phyloP scores from a whole-genome alignment of 768 basidiomycete genomes.

The Pleurotus cornucopiae region DNA sequence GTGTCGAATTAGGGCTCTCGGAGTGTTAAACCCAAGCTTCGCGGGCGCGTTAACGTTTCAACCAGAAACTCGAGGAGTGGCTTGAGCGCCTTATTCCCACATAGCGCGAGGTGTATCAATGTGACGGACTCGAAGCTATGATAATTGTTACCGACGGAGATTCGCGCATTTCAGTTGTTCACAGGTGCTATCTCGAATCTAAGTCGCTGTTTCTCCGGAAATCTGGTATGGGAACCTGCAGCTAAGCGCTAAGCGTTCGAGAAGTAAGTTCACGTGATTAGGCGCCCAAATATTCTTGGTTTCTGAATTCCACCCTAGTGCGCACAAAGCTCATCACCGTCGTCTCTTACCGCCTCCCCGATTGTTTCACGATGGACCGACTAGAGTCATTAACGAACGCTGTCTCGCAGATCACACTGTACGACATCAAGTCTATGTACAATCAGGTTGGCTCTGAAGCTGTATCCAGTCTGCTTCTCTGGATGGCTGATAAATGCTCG shows the following conservation, averaged over 20 bases:
- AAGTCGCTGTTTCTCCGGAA: too few relatives aligned
- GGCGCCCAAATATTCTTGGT: neutral
- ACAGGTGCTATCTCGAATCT: too few relatives aligned
- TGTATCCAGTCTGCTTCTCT: slow-evolving; percentile 9
- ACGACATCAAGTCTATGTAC: slow-evolving; percentile 94
- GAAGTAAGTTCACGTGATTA: neutral
- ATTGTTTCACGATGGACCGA: slow-evolving; percentile 58
- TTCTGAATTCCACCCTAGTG: neutral
- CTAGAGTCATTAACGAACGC: slow-evolving; percentile 71
- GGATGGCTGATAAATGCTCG: neutral
- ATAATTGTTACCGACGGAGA: too few relatives aligned
- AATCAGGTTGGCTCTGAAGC: slow-evolving; percentile 59
- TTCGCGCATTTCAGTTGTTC: too few relatives aligned
- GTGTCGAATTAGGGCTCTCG: neutral
- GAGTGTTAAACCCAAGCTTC: too few relatives aligned
- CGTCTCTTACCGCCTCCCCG: neutral
- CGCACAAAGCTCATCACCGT: neutral
- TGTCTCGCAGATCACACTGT: slow-evolving; percentile 80
- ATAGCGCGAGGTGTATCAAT: too few relatives aligned
- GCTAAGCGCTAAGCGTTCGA: too few relatives aligned
- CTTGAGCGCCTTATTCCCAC: too few relatives aligned
- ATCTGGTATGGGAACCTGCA: too few relatives aligned
- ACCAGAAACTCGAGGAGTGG: too few relatives aligned
- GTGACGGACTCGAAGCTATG: too few relatives aligned
- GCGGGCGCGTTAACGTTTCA: too few relatives aligned